Evolutionary conservation across 148 eudicot species (phyloP).

Genomic region (Dysphania ambrosioides): DNA sequence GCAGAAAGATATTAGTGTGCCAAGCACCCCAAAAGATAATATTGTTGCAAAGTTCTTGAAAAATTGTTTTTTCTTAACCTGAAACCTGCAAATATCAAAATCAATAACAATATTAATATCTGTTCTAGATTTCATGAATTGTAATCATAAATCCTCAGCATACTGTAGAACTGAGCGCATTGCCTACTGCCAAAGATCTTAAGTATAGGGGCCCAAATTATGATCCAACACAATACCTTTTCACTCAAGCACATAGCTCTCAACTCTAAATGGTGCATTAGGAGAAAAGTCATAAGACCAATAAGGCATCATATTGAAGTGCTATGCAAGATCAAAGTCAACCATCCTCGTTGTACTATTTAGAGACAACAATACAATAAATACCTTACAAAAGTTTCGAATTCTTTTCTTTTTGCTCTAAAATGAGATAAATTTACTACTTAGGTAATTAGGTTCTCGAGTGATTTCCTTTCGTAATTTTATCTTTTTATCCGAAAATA

Average conservation of each 20-base stretch:
- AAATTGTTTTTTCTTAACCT: conserved; percentile 97
- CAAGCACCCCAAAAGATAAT: conserved; percentile 71
- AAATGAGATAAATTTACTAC: no score
- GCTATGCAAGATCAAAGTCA: no score
- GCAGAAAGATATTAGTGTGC: conserved; percentile 82
- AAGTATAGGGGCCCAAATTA: neutral
- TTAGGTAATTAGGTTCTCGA: no score
- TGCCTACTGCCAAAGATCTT: neutral
- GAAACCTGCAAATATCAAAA: conserved; percentile 59
- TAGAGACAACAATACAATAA: no score
- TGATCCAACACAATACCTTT: neutral
- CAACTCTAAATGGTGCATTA: neutral
- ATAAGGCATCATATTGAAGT: neutral
- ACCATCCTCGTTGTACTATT: no score
- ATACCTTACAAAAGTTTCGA: no score
- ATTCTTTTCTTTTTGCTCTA: no score
- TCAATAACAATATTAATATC: neutral
- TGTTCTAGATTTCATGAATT: neutral
- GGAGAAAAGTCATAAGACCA: neutral
- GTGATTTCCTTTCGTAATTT: no score
- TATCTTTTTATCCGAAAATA: no score
- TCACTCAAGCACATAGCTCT: conserved; percentile 5
- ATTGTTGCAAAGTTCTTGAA: conserved; percentile 81
- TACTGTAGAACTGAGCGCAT: neutral
- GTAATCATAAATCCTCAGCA: neutral